Evolutionary conservation across 1,139 yeast genomes (phyloP).

Genomic region (Yamadazyma aaseri): DNA sequence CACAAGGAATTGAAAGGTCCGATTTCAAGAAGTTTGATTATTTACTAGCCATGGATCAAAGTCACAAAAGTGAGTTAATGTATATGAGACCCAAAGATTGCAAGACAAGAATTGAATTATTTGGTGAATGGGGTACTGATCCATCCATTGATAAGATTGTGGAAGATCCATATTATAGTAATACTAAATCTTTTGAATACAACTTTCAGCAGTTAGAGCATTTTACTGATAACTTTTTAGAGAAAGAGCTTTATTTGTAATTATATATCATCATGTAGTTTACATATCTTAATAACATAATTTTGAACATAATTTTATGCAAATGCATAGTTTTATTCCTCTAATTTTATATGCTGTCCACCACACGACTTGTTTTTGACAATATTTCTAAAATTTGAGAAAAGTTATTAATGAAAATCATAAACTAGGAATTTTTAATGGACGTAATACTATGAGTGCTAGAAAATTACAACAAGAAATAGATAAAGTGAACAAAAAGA

Average conservation of each 20-base stretch:
- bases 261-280: too few relatives aligned
- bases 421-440: background rate
- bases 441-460: constrained; percentile 33
- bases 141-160: constrained; percentile 54
- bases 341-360: too few relatives aligned
- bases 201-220: constrained; percentile 74
- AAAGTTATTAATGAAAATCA: background rate
- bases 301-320: too few relatives aligned
- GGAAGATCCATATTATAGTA: constrained; percentile 93
- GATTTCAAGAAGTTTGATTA: constrained; percentile 78
- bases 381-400: too few relatives aligned
- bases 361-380: background rate
- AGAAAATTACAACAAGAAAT: constrained; percentile 68
- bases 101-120: constrained; percentile 54
- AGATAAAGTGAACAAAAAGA: constrained; percentile 93
- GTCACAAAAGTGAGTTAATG: constrained; percentile 59
- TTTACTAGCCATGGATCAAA: constrained; percentile 80
- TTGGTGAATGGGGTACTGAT: constrained; percentile 75
- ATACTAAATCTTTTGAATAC: constrained; percentile 73
- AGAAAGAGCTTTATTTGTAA: constrained; percentile 52
- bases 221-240: constrained; percentile 66
- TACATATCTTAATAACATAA: too few relatives aligned
- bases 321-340: too few relatives aligned
- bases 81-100: constrained; percentile 57
- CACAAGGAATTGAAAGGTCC: constrained; percentile 61